Evolutionary conservation across 345 rosid genomes (phyloP), one percentile per base, ranked within the genome.

Genomic region (Passiflora organensis): DNA sequence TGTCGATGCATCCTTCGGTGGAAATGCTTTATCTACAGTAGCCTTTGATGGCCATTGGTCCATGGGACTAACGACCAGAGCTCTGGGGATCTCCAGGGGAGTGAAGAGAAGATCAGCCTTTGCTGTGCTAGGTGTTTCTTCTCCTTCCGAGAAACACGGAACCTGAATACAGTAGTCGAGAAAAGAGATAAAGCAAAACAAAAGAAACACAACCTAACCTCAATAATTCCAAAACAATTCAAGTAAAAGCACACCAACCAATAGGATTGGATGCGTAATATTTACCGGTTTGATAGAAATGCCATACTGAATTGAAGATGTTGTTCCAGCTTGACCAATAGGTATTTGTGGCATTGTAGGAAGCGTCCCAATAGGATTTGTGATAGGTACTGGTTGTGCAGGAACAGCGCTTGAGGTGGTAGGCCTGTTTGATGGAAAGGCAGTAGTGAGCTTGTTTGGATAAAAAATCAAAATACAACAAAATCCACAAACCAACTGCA

Each of bases 11-110:
- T 76, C 78, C 67, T 77, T 82, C 60, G 53, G 43, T 16, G 72
- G 76, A 42, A 82, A 73, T 57, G 68, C 66, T 68, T 71, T 86
- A 43, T 71, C 86, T 23, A 72, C 63, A 76, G 64, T 67, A 48
- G 63, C 53, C 72, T 81, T 80, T 51, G 70, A 58, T 43, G 79
- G 62, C 83, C 78, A 76, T 60, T 76, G 76, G 45, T 77, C 93
- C 13, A 69, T 37, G 43, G 91, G 83, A 59, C 67, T 83, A 64
- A 86, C 82, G 47, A 93, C 80, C 61, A 89, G 69, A 70, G 94
- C 78, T 74, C 95, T 82, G 16, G 99, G 99, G 62, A 88, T 89
- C 68, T 93, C 96, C 78, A 96, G 70, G 13, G 96, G 99, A 68
- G 83, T 63, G 69, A 89, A 78, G 60, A 81, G 71, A 12, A 95